Evolutionary conservation across 2,329 filamentous ascomycete species (phyloP).

Genomic region (Colletotrichum shisoi): DNA sequence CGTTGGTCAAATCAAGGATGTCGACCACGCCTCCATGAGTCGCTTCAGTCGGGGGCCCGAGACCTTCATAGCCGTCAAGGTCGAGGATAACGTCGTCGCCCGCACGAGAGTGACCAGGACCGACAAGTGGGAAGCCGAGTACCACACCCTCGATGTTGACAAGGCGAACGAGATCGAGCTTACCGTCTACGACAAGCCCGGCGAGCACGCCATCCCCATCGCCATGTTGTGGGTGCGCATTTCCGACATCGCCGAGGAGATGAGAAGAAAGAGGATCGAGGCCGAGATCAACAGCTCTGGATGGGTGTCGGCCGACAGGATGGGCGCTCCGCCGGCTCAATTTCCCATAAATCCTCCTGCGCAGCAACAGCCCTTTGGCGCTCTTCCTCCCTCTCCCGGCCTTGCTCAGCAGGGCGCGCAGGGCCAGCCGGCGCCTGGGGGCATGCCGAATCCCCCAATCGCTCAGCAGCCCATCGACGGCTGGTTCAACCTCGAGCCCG

Average conservation of each 20-base stretch:
- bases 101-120: slow-evolving; percentile 84
- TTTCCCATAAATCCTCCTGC: slow-evolving; percentile 64
- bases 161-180: slow-evolving; percentile 99
- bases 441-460: slow-evolving; percentile 56
- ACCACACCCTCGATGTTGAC: slow-evolving; percentile 91
- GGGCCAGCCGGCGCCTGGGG: slow-evolving; percentile 45
- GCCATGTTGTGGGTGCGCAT: slow-evolving; percentile 96
- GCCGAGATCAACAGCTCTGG: slow-evolving; percentile 92
- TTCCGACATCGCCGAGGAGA: slow-evolving; percentile 96
- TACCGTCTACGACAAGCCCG: slow-evolving; percentile 94
- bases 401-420: slow-evolving; percentile 47
- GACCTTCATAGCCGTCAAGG: slow-evolving; percentile 95
- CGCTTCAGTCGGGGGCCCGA: slow-evolving; percentile 90
- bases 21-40: slow-evolving; percentile 87
- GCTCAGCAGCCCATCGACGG: slow-evolving; percentile 77
- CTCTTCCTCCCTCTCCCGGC: slow-evolving; percentile 55
- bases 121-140: slow-evolving; percentile 91
- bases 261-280: slow-evolving; percentile 96
- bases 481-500: slow-evolving; percentile 97
- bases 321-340: slow-evolving; percentile 71
- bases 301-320: slow-evolving; percentile 97
- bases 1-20: slow-evolving; percentile 88
- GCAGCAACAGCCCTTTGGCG: slow-evolving; percentile 55
- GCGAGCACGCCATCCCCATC: slow-evolving; percentile 89
- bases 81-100: slow-evolving; percentile 91